Percentiles rank a stretch among this genome's conserved stretches.
Evolutionary conservation across 805 yeast species (phyloP).

Genomic region (Ogataea methanolica): DNA sequence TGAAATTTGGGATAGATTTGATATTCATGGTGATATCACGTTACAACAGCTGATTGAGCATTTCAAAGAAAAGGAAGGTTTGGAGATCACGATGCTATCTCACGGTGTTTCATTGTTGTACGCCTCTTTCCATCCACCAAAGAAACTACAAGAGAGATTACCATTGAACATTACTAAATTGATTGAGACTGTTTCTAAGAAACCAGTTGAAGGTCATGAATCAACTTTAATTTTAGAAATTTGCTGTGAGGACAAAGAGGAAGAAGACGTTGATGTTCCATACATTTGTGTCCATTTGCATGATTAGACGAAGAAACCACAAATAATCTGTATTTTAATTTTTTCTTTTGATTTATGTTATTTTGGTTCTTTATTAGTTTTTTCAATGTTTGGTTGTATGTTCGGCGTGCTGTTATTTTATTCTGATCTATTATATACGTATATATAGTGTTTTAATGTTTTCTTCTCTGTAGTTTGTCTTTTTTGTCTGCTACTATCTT

Average conservation of each 20-base stretch:
- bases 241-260: conserved; percentile 86
- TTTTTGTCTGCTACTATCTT: background rate
- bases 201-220: conserved; percentile 68
- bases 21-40: conserved; percentile 70
- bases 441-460: background rate
- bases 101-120: conserved; percentile 85
- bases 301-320: background rate
- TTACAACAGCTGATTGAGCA: conserved; percentile 67
- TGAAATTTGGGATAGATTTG: conserved; percentile 93
- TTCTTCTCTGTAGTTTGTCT: background rate
- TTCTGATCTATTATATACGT: no score
- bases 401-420: no score
- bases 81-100: conserved; percentile 87
- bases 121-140: conserved; percentile 91
- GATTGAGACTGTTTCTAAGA: conserved; percentile 81
- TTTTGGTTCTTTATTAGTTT: background rate
- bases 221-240: conserved; percentile 82
- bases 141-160: conserved; percentile 78
- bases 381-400: no score
- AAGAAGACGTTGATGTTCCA: conserved; percentile 96
- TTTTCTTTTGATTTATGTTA: background rate
- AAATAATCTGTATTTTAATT: background rate
- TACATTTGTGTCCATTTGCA: conserved; percentile 61
- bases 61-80: conserved; percentile 77
- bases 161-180: conserved; percentile 64